Conservation (phyloP, 2,329 filamentous ascomycete species). For the Didymella glomerata region DNA sequence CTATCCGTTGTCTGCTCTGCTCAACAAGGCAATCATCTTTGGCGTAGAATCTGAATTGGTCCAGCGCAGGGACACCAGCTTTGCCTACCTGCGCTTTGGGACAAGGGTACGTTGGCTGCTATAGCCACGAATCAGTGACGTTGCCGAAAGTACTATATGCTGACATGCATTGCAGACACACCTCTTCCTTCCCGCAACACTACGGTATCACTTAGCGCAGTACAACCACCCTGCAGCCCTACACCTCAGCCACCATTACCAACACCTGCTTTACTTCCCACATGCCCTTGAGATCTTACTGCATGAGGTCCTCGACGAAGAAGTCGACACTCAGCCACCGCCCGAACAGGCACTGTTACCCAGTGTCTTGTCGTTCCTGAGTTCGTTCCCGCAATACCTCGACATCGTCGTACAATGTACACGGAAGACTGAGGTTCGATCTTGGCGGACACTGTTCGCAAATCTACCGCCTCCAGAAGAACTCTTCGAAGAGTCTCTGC, state of each 20-base stretch:
- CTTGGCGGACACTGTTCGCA: conserved; percentile 92
- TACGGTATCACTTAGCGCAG: conserved; percentile 78
- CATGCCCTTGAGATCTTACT: conserved; percentile 92
- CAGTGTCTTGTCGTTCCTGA: conserved; percentile 62
- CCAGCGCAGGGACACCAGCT: conserved; percentile 90
- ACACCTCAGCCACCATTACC: conserved; percentile 83
- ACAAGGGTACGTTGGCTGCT: conserved; percentile 72
- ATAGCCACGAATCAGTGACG: conserved; percentile 14
- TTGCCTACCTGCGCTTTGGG: conserved; percentile 87
- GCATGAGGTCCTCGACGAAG: conserved; percentile 92
- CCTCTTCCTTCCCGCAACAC: conserved; percentile 86
- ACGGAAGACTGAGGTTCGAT: conserved; percentile 93
- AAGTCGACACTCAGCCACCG: conserved; percentile 74
- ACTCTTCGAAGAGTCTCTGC: conserved; percentile 90
- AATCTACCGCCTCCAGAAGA: conserved; percentile 90
- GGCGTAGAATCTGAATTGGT: conserved; percentile 92
- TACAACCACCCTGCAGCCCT: conserved; percentile 83
- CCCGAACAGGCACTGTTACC: conserved; percentile 60
- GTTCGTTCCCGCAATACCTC: conserved; percentile 76
- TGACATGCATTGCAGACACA: conserved; percentile 71
- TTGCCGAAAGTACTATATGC: conserved; percentile 16
- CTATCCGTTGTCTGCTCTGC: conserved; percentile 85
- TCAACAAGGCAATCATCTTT: conserved; percentile 89
- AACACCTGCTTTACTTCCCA: conserved; percentile 87
- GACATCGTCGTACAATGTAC: conserved; percentile 97